These are phyloP conservation scores for Thielaviopsis populi DNA, from an alignment of 2,329 filamentous ascomycete genomes.

Conservation along the genomic window DNA sequence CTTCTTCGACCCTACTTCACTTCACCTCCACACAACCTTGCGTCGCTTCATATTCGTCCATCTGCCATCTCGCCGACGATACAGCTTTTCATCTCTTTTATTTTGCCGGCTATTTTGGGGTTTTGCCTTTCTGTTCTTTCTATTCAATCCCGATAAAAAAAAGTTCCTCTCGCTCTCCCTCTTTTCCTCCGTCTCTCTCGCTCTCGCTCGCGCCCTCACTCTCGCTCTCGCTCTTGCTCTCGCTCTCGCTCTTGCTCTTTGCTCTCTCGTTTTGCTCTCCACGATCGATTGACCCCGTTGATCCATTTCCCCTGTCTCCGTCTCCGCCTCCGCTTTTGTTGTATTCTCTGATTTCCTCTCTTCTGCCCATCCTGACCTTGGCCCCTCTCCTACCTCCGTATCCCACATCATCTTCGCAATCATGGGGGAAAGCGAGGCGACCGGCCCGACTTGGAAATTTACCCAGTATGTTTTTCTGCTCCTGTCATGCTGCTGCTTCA, in stretches of 20 bases:
- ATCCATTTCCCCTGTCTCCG: neutral
- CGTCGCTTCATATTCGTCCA: conserved; percentile 1
- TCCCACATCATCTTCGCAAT: conserved; percentile 53
- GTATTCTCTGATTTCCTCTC: neutral
- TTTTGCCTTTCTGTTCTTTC: neutral
- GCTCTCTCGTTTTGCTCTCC: neutral
- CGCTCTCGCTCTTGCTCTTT: neutral
- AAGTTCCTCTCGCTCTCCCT: conserved; percentile 2
- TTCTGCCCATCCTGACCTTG: neutral
- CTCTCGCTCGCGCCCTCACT: neutral
- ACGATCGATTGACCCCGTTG: neutral
- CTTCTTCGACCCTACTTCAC: neutral
- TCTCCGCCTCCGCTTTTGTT: neutral
- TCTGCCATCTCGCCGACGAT: neutral
- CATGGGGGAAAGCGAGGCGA: conserved; percentile 94
- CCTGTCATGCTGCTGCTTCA: neutral
- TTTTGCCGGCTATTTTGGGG: neutral
- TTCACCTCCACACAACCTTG: neutral
- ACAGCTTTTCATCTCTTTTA: conserved; percentile 3
- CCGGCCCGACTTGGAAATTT: conserved; percentile 97
- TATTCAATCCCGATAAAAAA: conserved; percentile 1
- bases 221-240: neutral
- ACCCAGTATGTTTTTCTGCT: conserved; percentile 61
- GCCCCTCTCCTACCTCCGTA: conserved; percentile 2
- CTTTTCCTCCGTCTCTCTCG: neutral